These are phyloP conservation scores for Zarea fungicola DNA, from an alignment of 2,329 filamentous ascomycete genomes.

Conservation along the genomic window DNA sequence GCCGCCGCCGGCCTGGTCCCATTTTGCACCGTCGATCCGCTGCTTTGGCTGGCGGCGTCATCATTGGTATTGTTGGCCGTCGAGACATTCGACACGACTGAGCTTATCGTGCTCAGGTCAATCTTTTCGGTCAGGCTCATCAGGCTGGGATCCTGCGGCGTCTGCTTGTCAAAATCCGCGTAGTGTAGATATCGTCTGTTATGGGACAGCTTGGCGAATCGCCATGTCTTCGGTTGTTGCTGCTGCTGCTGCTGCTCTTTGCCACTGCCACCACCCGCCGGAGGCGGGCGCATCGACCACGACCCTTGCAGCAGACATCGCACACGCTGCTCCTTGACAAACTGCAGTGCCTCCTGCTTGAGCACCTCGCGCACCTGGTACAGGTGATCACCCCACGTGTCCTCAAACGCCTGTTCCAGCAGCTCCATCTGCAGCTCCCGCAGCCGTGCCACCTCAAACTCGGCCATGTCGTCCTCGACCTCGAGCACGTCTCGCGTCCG, in stretches of 20 bases:
- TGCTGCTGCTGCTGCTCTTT: conserved; percentile 30
- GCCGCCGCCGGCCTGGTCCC: not conserved
- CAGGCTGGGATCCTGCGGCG: conserved; percentile 61
- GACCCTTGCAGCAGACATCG: conserved; percentile 81
- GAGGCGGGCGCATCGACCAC: conserved; percentile 66
- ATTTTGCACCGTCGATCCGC: conserved; percentile 38
- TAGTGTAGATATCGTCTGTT: conserved; percentile 89
- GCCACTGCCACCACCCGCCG: conserved; percentile 30
- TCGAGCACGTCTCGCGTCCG: conserved; percentile 80
- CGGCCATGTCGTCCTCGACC: conserved; percentile 81
- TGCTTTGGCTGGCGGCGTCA: conserved; percentile 41
- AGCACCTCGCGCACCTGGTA: conserved; percentile 87
- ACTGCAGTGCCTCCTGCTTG: conserved; percentile 85
- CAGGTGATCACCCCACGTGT: conserved; percentile 88
- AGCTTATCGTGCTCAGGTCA: conserved; percentile 81
- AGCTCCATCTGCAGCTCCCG: conserved; percentile 91
- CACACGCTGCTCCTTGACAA: conserved; percentile 94
- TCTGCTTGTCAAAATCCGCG: conserved; percentile 69
- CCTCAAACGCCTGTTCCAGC: conserved; percentile 84
- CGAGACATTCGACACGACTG: conserved; percentile 89
- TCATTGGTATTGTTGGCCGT: conserved; percentile 40
- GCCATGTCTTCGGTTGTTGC: conserved; percentile 55
- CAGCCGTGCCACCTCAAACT: conserved; percentile 73
- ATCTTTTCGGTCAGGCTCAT: conserved; percentile 75
- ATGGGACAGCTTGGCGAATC: conserved; percentile 83